Evolutionary conservation across 805 yeast genomes (phyloP).

Genomic region (Candida bentonensis): DNA sequence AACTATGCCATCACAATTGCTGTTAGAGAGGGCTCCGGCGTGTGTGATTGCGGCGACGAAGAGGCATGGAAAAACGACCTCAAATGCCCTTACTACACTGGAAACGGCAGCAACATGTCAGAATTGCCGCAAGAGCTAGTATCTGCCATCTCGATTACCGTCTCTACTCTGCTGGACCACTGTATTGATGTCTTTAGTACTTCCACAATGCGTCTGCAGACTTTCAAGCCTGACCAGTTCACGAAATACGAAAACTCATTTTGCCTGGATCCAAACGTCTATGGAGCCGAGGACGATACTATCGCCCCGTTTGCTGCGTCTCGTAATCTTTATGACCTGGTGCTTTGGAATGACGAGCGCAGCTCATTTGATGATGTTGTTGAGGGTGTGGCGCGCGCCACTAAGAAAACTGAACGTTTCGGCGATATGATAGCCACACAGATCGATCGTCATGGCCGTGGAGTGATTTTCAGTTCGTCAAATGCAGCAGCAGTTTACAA

Average conservation of each 20-base stretch:
- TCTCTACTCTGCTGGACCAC: constrained; percentile 41
- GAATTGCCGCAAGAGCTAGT: constrained; percentile 33
- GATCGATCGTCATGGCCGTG: constrained; percentile 53
- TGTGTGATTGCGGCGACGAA: constrained; percentile 81
- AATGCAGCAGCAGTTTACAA: constrained; percentile 24
- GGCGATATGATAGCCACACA: constrained; percentile 59
- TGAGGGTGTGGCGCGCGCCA: constrained; percentile 47
- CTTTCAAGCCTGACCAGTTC: constrained; percentile 15
- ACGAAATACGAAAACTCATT: constrained; percentile 21
- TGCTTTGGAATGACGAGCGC: constrained; percentile 66
- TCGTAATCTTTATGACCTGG: constrained; percentile 34
- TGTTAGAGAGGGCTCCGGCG: constrained; percentile 53
- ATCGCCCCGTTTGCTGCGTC: too few species aligned
- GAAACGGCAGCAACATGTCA: constrained; percentile 14
- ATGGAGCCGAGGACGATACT: constrained; percentile 30
- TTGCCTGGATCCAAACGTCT: constrained; percentile 27
- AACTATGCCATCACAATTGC: constrained; percentile 49
- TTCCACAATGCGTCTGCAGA: constrained; percentile 7
- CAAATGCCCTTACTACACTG: constrained; percentile 32
- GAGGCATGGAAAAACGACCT: constrained; percentile 60
- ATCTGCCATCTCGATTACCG: constrained; percentile 24
- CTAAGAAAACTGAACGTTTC: constrained; percentile 48
- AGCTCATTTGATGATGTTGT: constrained; percentile 66
- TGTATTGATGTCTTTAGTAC: constrained; percentile 37
- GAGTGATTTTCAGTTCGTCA: constrained; percentile 46